These are phyloP conservation scores for Huntiella abstrusa DNA, from an alignment of 2,329 filamentous ascomycete genomes.

Conservation along the genomic window DNA sequence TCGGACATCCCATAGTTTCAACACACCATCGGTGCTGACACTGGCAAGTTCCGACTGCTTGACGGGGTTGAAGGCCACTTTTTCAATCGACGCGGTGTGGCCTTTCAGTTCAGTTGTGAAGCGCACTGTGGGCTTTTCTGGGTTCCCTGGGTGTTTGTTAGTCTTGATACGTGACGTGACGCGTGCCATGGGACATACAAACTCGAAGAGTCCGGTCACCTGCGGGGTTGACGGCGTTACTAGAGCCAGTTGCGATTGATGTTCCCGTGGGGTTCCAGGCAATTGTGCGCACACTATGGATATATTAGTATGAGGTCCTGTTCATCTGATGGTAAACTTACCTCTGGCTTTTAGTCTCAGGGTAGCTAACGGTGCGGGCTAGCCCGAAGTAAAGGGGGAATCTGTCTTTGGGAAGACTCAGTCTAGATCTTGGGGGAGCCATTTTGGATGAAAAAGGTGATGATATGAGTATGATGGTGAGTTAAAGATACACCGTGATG, in stretches of 20 bases:
- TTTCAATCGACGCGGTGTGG: slow-evolving; percentile 47
- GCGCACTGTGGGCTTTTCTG: slow-evolving; percentile 53
- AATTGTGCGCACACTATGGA: slow-evolving; percentile 50
- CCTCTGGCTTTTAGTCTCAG: slow-evolving; percentile 40
- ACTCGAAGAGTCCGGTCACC: slow-evolving; percentile 52
- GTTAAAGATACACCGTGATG: background rate
- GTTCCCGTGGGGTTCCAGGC: slow-evolving; percentile 79
- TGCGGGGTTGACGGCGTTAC: background rate
- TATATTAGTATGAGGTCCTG: slow-evolving; percentile 17
- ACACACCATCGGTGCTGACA: slow-evolving; percentile 52
- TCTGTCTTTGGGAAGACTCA: slow-evolving; percentile 47
- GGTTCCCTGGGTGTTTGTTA: slow-evolving; percentile 37
- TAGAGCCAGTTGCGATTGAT: slow-evolving; percentile 62
- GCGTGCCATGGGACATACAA: slow-evolving; percentile 29
- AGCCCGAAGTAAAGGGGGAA: slow-evolving; percentile 48
- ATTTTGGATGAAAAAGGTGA: slow-evolving; percentile 1
- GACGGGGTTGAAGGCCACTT: slow-evolving; percentile 58
- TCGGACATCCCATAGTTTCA: slow-evolving; percentile 65
- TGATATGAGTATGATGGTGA: background rate
- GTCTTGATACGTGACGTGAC: background rate
- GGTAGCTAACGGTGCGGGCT: slow-evolving; percentile 54
- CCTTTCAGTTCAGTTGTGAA: slow-evolving; percentile 60
- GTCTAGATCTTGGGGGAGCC: slow-evolving; percentile 14
- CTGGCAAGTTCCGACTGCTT: slow-evolving; percentile 63
- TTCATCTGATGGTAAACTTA: slow-evolving; percentile 29